phyloP scores from a whole-genome alignment of 2,329 filamentous ascomycete species.

The Venturia oleaginea region DNA sequence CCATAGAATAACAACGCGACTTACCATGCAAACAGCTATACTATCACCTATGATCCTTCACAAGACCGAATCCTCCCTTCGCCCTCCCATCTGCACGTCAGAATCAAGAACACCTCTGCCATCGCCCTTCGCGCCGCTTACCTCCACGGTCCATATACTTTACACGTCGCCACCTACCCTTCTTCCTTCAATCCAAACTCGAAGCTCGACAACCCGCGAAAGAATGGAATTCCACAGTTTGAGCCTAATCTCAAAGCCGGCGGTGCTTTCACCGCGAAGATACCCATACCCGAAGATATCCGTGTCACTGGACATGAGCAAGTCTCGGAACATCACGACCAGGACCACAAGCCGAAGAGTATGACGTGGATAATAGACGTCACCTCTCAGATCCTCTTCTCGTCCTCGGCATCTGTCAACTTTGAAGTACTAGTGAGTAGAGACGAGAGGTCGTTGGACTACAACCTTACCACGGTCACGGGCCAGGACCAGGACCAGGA shows the following conservation, averaged over 20 bases:
- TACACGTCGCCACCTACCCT: constrained; percentile 80
- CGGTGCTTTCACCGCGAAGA: constrained; percentile 70
- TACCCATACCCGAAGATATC: constrained; percentile 72
- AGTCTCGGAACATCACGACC: neutral
- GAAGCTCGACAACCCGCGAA: constrained; percentile 60
- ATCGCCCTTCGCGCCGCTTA: constrained; percentile 90
- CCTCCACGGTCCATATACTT: constrained; percentile 88
- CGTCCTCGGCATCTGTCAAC: constrained; percentile 72
- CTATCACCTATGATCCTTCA: constrained; percentile 82
- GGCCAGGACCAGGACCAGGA: constrained; percentile 38
- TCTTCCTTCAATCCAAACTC: constrained; percentile 73
- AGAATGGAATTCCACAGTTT: constrained; percentile 76
- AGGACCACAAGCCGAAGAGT: constrained; percentile 27
- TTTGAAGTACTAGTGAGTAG: constrained; percentile 82
- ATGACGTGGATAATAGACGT: constrained; percentile 88
- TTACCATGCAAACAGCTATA: constrained; percentile 46
- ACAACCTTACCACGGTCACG: constrained; percentile 50
- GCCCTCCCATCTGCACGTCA: constrained; percentile 70
- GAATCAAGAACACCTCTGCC: constrained; percentile 84
- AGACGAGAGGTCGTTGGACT: constrained; percentile 71
- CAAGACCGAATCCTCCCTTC: constrained; percentile 84
- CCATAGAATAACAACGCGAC: neutral
- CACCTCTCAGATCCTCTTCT: constrained; percentile 88
- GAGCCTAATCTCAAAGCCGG: constrained; percentile 96
- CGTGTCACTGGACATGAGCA: constrained; percentile 47